These are phyloP conservation scores for Penicillium sumatraense DNA, from an alignment of 2,329 filamentous ascomycete species.

Conservation along the genomic window DNA sequence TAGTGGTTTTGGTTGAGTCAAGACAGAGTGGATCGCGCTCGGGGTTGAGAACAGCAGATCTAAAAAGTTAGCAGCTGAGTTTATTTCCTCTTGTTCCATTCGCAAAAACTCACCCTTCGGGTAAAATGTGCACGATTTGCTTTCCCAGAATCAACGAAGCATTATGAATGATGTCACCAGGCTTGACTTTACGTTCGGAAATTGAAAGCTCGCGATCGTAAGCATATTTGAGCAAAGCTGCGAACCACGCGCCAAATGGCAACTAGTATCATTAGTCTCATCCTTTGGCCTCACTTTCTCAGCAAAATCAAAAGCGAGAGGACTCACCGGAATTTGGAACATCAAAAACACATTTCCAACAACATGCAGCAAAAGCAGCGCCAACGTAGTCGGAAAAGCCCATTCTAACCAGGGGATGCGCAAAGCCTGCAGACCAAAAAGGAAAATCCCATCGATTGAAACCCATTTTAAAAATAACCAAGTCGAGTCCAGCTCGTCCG, in stretches of 20 bases:
- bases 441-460: slow-evolving; percentile 79
- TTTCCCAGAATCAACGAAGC: slow-evolving; percentile 91
- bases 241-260: slow-evolving; percentile 73
- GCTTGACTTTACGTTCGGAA: slow-evolving; percentile 90
- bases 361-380: slow-evolving; percentile 73
- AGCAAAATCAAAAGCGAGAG: background rate
- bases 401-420: slow-evolving; percentile 97
- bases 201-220: slow-evolving; percentile 93
- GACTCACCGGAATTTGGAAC: slow-evolving; percentile 82
- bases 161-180: slow-evolving; percentile 85
- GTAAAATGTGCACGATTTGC: slow-evolving; percentile 96
- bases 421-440: slow-evolving; percentile 84
- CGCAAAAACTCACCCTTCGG: slow-evolving; percentile 71
- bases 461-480: slow-evolving; percentile 95
- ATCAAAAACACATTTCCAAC: slow-evolving; percentile 83
- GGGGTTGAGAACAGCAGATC: slow-evolving; percentile 85
- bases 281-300: background rate
- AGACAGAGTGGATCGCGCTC: slow-evolving; percentile 81
- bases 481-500: slow-evolving; percentile 85
- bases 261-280: slow-evolving; percentile 53
- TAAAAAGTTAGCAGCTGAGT: slow-evolving; percentile 45
- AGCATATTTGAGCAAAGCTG: slow-evolving; percentile 75
- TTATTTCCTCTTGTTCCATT: background rate
- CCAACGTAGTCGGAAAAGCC: slow-evolving; percentile 73
- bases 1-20: slow-evolving; percentile 63